Evolutionary conservation across 2,329 filamentous ascomycete genomes (phyloP).

Genomic region (Apiospora rasikravindrae): DNA sequence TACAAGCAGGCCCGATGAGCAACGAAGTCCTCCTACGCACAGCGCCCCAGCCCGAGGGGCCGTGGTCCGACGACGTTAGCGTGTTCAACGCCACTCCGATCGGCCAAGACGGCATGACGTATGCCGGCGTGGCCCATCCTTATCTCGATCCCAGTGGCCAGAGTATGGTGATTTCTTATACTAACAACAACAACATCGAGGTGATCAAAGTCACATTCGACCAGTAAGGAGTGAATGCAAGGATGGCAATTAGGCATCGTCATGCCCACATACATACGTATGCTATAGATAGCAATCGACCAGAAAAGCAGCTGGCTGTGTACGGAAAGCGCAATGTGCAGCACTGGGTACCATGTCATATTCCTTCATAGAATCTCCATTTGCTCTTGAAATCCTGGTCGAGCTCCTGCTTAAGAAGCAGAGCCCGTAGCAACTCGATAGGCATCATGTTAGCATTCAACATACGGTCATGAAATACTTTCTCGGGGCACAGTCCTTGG

Average conservation of each 20-base stretch:
- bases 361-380: constrained; percentile 55
- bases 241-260: neutral
- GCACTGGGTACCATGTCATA: neutral
- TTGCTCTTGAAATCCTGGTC: constrained; percentile 48
- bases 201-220: constrained; percentile 41
- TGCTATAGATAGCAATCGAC: no score
- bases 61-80: constrained; percentile 43
- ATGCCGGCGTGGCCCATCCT: constrained; percentile 45
- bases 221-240: neutral
- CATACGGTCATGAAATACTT: constrained; percentile 60
- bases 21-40: constrained; percentile 33
- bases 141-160: constrained; percentile 43
- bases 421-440: constrained; percentile 57
- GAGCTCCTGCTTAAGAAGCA: constrained; percentile 50
- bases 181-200: constrained; percentile 46
- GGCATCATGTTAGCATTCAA: constrained; percentile 58
- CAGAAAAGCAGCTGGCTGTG: neutral
- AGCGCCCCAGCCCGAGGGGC: constrained; percentile 40
- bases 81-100: constrained; percentile 42
- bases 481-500: constrained; percentile 48
- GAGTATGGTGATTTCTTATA: constrained; percentile 45
- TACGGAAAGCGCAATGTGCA: no score
- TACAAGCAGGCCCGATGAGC: constrained; percentile 24
- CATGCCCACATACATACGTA: neutral
- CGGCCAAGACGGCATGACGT: constrained; percentile 38